A percentile compares a stretch with the other conserved stretches of the same genome.
phyloP scores from a whole-genome alignment of 495 filamentous ascomycete species.

The Penicillium salamii region DNA sequence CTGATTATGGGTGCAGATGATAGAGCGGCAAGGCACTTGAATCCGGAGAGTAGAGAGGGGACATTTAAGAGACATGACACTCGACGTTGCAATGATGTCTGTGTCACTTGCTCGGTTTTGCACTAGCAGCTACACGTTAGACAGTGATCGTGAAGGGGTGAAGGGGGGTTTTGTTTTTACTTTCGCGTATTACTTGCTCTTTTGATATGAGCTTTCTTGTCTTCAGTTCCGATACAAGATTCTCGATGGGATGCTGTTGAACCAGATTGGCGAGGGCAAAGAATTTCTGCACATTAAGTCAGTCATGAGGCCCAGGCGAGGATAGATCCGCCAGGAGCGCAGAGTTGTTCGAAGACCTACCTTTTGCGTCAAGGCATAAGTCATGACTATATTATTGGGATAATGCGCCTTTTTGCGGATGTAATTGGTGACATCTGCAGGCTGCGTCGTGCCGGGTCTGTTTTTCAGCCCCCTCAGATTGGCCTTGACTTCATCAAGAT shows the following conservation, averaged over 20 bases:
- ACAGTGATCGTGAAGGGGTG: not conserved
- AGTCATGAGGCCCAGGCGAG: constrained; percentile 1
- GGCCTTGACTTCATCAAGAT: constrained; percentile 78
- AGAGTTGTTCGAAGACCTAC: constrained; percentile 43
- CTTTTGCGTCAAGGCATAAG: constrained; percentile 89
- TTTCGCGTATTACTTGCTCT: constrained; percentile 76
- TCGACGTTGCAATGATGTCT: constrained; percentile 84
- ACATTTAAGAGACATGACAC: constrained; percentile 86
- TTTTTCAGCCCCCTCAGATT: constrained; percentile 94
- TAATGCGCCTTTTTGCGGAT: constrained; percentile 68
- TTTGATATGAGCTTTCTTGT: constrained; percentile 70
- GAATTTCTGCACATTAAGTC: constrained; percentile 63
- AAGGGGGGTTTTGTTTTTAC: constrained; percentile 52
- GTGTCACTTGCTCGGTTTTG: constrained; percentile 76
- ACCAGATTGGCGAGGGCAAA: constrained; percentile 73
- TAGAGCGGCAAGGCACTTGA: constrained; percentile 72
- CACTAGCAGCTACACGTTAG: constrained; percentile 51
- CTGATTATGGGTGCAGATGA: constrained; percentile 81
- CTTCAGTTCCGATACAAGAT: constrained; percentile 67
- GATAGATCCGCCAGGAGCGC: not conserved
- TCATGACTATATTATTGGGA: constrained; percentile 74
- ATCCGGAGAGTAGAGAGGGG: constrained; percentile 84
- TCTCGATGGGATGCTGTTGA: constrained; percentile 64
- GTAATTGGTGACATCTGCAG: constrained; percentile 81
- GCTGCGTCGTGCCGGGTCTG: constrained; percentile 87